These are phyloP conservation scores for Metschnikowia lachancei DNA, from an alignment of 805 yeast species.

Conservation along the genomic window DNA sequence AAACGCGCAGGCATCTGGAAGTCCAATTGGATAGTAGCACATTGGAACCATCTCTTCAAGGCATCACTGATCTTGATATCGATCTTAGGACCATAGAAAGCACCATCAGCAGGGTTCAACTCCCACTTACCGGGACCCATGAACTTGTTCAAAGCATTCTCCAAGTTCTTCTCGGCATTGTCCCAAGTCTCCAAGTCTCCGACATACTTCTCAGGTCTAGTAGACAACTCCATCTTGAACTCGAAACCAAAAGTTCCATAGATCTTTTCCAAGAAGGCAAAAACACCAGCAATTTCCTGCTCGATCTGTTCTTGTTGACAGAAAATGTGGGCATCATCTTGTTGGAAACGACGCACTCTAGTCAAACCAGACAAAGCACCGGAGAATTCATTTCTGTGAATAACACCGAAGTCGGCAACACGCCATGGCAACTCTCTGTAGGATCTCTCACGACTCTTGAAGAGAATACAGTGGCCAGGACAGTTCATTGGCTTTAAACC, in stretches of 20 bases:
- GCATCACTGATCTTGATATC: conserved; percentile 96
- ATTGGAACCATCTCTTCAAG: conserved; percentile 94
- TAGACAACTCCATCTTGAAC: conserved; percentile 93
- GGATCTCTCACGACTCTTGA: conserved; percentile 89
- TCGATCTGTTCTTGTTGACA: conserved; percentile 91
- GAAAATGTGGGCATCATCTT: conserved; percentile 98
- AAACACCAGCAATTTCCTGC: conserved; percentile 74
- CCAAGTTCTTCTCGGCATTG: conserved; percentile 81
- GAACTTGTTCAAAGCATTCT: conserved; percentile 76
- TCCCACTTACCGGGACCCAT: conserved; percentile 84
- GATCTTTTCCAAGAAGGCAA: conserved; percentile 79
- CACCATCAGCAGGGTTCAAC: conserved; percentile 96
- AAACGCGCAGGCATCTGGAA: conserved; percentile 97
- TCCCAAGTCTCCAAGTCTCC: conserved; percentile 96
- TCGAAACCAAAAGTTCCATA: conserved; percentile 94
- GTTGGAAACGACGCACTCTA: conserved; percentile 98
- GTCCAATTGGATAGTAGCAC: conserved; percentile 98
- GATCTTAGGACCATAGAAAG: conserved; percentile 92
- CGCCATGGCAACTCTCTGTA: conserved; percentile 98
- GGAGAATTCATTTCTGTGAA: conserved; percentile 93
- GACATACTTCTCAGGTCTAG: conserved; percentile 94
- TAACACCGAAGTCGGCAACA: conserved; percentile 96
- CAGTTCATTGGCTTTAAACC: conserved; percentile 95
- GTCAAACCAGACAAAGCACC: conserved; percentile 92
- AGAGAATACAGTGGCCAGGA: conserved; percentile 91